phyloP scores from a whole-genome alignment of 1,284 basidiomycete species.

The Pseudozyma sp. region DNA sequence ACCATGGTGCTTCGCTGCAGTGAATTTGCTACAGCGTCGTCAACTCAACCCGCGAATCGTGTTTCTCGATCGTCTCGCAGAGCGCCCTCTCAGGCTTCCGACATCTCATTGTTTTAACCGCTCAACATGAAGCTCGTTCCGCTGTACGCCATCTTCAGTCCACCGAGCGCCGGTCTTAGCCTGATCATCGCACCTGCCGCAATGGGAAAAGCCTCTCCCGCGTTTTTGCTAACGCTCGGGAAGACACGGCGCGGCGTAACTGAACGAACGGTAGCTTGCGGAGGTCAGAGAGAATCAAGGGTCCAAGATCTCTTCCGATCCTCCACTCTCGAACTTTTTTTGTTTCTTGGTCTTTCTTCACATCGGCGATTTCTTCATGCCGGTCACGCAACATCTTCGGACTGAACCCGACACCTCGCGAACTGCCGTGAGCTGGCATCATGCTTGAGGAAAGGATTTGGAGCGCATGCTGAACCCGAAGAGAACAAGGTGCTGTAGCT shows the following conservation, averaged over 20 bases:
- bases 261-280: no score
- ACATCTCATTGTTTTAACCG: constrained; percentile 30
- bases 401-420: neutral
- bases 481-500: no score
- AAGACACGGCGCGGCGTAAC: no score
- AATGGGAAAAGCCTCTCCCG: constrained; percentile 18
- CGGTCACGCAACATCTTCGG: neutral
- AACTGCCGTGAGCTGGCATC: no score
- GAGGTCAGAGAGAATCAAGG: neutral
- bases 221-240: no score
- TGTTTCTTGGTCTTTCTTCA: neutral
- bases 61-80: constrained; percentile 7
- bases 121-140: constrained; percentile 42
- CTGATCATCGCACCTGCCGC: constrained; percentile 34
- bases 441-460: no score
- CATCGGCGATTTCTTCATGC: constrained; percentile 10
- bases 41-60: neutral
- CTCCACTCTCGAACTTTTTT: constrained; percentile 4
- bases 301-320: constrained; percentile 6
- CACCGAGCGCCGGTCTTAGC: constrained; percentile 38
- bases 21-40: neutral
- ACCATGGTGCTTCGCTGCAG: neutral
- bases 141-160: constrained; percentile 53
- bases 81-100: constrained; percentile 32
- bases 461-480: no score